These are phyloP conservation scores for Erodium moschatum DNA, from an alignment of 441 rosid genomes.

Conservation along the genomic window DNA sequence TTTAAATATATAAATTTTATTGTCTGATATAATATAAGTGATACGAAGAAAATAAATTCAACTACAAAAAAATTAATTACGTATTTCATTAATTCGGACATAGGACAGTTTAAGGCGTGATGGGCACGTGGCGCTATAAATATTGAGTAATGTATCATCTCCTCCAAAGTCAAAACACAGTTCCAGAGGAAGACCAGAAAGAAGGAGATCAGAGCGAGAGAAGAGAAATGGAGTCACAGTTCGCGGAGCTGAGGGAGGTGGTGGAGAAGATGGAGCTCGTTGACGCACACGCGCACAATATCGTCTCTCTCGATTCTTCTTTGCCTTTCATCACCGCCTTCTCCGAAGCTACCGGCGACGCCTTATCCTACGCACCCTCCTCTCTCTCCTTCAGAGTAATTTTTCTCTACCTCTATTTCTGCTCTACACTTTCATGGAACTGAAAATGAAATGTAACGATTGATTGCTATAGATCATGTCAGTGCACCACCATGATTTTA, in stretches of 20 bases:
- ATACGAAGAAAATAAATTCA: too few species aligned
- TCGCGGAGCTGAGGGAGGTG: constrained; percentile 42
- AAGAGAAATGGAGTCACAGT: constrained; percentile 37
- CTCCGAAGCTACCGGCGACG: constrained; percentile 69
- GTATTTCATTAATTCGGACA: too few species aligned
- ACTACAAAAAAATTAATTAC: too few species aligned
- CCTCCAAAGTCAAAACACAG: too few species aligned
- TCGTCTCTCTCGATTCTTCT: constrained; percentile 69
- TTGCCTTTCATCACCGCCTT: constrained; percentile 55
- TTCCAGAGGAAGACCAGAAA: background rate
- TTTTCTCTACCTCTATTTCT: too few species aligned
- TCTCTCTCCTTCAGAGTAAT: constrained; percentile 87
- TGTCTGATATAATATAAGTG: too few species aligned
- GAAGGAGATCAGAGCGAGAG: background rate
- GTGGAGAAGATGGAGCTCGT: constrained; percentile 53
- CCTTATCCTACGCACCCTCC: constrained; percentile 52
- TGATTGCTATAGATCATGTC: background rate
- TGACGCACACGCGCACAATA: constrained; percentile 77
- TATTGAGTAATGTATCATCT: too few species aligned
- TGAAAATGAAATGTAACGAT: background rate
- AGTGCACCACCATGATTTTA: too few species aligned
- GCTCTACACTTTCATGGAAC: too few species aligned
- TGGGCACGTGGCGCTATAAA: background rate
- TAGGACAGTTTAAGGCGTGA: background rate
- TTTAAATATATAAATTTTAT: too few species aligned